Evolutionary conservation across 1,284 basidiomycete genomes (phyloP), one percentile per base, ranked within the genome.

Genomic region (Fomitopsis palustris): DNA sequence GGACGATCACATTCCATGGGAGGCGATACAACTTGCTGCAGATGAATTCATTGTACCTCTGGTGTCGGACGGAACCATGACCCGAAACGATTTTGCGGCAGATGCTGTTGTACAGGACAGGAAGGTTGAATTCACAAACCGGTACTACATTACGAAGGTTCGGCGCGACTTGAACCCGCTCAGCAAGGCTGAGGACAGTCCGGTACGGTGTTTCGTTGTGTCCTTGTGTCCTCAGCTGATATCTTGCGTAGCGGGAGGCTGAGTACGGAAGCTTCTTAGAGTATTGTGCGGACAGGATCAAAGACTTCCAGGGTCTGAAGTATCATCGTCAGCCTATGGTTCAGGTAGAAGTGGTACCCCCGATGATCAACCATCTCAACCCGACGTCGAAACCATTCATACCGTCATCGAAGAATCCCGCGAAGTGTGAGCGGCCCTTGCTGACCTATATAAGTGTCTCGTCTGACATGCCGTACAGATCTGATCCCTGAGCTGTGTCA

Each of bases 401-500:
- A 69, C 41, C 65, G 65, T 60, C 74, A 21, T 69, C 70, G 41
- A 82, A 77, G 63, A 67, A 70, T 3, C 74, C 78, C 14, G 77
- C 81, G 8, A 89, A 87, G 75, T 87, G 89, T 78, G 61, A 42
- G 72, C 64, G 21, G 5, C 35, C 12, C 35, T n/a, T 35, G 8
- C 12, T 17, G 25, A n/a, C 42, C 62, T 58, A 51, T 58, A 8
- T 37, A 31, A 8, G 9, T 35, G 29, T 35, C 14, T 9, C 21
- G 2, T 27, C 27, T 43, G 54, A 45, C 8, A 12, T 23, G 10
- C 6, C n/a, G 23, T 10, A 1, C 60, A 91, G 90, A 88, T 69
- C 76, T 92, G 53, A 89, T 93, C 61, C 90, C 91, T 17, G 90
- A 93, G 69, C 75, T 92, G 12, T 90, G 86, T 67, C 79, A 77